Percentiles rank a stretch among this genome's conserved stretches.
Conservation (phyloP, 495 filamentous ascomycete species). For the Penicillium roqueforti region DNA sequence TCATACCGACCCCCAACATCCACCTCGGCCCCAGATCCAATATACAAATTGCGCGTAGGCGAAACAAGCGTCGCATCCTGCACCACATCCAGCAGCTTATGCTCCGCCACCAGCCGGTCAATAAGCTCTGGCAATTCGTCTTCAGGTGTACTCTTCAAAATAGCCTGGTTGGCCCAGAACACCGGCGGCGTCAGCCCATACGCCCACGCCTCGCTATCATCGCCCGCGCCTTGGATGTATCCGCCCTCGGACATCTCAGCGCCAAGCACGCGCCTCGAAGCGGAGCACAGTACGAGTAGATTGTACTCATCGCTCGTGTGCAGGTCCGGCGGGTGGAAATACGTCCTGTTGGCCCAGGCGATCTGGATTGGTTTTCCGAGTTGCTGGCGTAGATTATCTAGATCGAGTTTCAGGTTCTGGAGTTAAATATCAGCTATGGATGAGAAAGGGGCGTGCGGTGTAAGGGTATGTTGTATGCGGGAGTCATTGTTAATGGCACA, state of each 20-base stretch:
- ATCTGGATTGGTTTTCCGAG: slow-evolving; percentile 39
- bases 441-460: too few species aligned
- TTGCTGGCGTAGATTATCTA: slow-evolving; percentile 35
- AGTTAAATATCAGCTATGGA: slow-evolving; percentile 16
- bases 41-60: slow-evolving; percentile 40
- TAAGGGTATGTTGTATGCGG: too few species aligned
- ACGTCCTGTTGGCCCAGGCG: slow-evolving; percentile 42
- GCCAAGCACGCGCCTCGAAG: slow-evolving; percentile 63
- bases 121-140: slow-evolving; percentile 63
- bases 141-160: slow-evolving; percentile 56
- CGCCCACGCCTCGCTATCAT: slow-evolving; percentile 91
- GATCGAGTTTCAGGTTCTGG: slow-evolving; percentile 49
- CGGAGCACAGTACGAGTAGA: slow-evolving; percentile 73
- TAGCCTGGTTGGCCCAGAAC: slow-evolving; percentile 67
- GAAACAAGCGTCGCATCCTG: slow-evolving; percentile 29
- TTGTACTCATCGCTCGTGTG: slow-evolving; percentile 42
- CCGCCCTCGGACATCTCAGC: slow-evolving; percentile 64
- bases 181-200: slow-evolving; percentile 66
- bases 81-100: slow-evolving; percentile 20
- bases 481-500: not conserved
- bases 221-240: slow-evolving; percentile 92
- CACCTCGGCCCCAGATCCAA: slow-evolving; percentile 24
- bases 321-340: slow-evolving; percentile 41
- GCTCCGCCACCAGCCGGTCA: slow-evolving; percentile 42
- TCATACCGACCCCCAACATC: slow-evolving; percentile 31